phyloP scores from a whole-genome alignment of 352 stramenopile genomes.

The Globisporangium radiosum region DNA sequence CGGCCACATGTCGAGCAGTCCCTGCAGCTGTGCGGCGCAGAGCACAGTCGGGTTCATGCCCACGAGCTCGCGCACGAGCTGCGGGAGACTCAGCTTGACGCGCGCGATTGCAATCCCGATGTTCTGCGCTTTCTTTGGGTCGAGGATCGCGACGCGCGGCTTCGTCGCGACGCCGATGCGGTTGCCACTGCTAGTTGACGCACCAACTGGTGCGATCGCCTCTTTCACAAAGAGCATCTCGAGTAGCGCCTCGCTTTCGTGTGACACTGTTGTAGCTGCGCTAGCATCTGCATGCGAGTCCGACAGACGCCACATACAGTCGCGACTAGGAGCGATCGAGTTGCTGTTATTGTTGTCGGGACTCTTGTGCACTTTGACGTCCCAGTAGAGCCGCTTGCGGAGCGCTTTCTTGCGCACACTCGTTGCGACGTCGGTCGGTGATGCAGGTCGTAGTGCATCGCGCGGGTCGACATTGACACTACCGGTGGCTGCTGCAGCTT shows the following conservation, averaged over 20 bases:
- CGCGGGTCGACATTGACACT: background rate
- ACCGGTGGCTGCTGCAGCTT: background rate
- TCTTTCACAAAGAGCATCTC: slow-evolving; percentile 63
- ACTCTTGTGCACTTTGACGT: slow-evolving; percentile 5
- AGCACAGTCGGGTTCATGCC: slow-evolving; percentile 58
- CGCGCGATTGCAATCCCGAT: slow-evolving; percentile 74
- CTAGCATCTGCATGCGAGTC: background rate
- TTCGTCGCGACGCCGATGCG: background rate
- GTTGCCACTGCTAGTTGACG: background rate
- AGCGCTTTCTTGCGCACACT: slow-evolving; percentile 8
- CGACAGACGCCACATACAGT: slow-evolving; percentile 47
- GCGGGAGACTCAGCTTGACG: slow-evolving; percentile 52
- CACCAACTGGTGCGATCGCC: background rate
- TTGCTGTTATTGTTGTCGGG: slow-evolving; percentile 13
- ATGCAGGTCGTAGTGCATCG: background rate
- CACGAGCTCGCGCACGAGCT: slow-evolving; percentile 58
- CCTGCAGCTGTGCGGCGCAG: slow-evolving; percentile 57
- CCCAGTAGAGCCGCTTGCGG: slow-evolving; percentile 12
- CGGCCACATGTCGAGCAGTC: slow-evolving; percentile 80
- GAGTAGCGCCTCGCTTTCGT: slow-evolving; percentile 53
- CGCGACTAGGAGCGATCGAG: slow-evolving; percentile 13
- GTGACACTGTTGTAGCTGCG: slow-evolving; percentile 28
- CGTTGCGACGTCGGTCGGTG: background rate
- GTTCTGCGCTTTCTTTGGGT: slow-evolving; percentile 84
- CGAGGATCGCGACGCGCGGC: slow-evolving; percentile 39